Percentiles rank a stretch among this genome's conserved stretches.
These are phyloP conservation scores for Candida maltosa DNA, from an alignment of 805 yeast species.

Conservation along the genomic window DNA sequence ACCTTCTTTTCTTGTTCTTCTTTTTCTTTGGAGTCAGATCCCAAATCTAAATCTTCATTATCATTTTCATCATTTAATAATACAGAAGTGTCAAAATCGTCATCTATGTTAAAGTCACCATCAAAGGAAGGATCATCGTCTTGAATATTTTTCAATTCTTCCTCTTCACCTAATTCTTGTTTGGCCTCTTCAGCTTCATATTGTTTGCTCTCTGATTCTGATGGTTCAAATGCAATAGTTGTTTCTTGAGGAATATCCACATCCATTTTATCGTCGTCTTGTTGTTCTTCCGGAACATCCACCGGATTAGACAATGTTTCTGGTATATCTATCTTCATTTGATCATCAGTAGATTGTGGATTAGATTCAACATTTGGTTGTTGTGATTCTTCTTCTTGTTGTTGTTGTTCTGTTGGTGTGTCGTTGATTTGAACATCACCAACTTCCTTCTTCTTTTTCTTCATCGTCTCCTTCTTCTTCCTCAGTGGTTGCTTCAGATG, in stretches of 20 bases:
- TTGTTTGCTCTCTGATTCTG: neutral
- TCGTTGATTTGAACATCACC: neutral
- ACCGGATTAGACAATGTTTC: too few relatives aligned
- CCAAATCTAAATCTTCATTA: conserved; percentile 6
- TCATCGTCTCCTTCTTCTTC: conserved; percentile 6
- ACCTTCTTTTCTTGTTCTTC: conserved; percentile 1
- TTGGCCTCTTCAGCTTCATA: conserved; percentile 3
- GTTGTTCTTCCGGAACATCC: conserved; percentile 2
- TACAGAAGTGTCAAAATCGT: conserved; percentile 8
- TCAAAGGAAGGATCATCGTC: conserved; percentile 14
- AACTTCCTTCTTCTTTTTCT: conserved; percentile 2
- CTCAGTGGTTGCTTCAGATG: too few relatives aligned
- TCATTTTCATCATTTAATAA: conserved; percentile 4
- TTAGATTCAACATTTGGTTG: conserved; percentile 1
- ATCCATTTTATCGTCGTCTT: conserved; percentile 4
- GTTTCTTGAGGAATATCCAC: conserved; percentile 3
- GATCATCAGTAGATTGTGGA: neutral
- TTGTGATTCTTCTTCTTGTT: conserved; percentile 2
- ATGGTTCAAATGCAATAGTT: conserved; percentile 1
- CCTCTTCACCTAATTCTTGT: conserved; percentile 7
- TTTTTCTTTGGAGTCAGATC: conserved; percentile 1
- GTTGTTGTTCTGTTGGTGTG: neutral
- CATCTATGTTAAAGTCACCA: conserved; percentile 8
- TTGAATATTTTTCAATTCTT: conserved; percentile 5
- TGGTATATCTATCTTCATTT: neutral